These are phyloP conservation scores for Suillus spraguei DNA, from an alignment of 768 basidiomycete genomes.

Conservation along the genomic window DNA sequence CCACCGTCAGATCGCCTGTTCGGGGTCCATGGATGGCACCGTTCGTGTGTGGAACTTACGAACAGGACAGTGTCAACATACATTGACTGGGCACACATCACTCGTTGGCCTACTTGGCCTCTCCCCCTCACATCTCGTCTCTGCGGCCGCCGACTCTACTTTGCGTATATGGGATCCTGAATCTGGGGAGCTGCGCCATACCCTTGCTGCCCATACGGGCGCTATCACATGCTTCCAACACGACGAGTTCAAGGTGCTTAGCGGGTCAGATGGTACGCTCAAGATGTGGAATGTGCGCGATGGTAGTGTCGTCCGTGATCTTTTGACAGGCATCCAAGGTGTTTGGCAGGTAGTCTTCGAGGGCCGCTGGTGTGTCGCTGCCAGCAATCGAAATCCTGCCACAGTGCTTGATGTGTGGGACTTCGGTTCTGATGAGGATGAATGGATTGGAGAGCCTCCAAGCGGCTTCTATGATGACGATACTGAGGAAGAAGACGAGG, in stretches of 20 bases:
- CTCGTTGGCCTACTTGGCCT: slow-evolving; percentile 92
- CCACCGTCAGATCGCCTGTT: slow-evolving; percentile 86
- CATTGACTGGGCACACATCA: slow-evolving; percentile 89
- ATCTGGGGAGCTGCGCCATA: slow-evolving; percentile 76
- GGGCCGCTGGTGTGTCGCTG: slow-evolving; percentile 92
- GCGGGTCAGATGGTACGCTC: slow-evolving; percentile 92
- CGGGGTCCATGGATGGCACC: slow-evolving; percentile 97
- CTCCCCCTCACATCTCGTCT: slow-evolving; percentile 89
- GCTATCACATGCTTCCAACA: slow-evolving; percentile 99
- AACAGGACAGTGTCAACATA: slow-evolving; percentile 78
- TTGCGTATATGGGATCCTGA: slow-evolving; percentile 94
- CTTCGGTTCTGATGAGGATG: slow-evolving; percentile 75
- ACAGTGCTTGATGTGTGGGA: slow-evolving; percentile 92
- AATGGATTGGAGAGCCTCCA: slow-evolving; percentile 80
- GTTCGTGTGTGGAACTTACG: slow-evolving; percentile 93
- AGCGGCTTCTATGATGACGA: slow-evolving; percentile 75
- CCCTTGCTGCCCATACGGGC: slow-evolving; percentile 88
- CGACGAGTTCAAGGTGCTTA: slow-evolving; percentile 96
- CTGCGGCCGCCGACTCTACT: slow-evolving; percentile 95
- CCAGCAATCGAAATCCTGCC: slow-evolving; percentile 76
- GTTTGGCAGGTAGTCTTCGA: slow-evolving; percentile 99
- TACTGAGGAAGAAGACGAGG: slow-evolving; percentile 46
- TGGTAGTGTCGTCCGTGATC: slow-evolving; percentile 82
- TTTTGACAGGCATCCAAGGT: slow-evolving; percentile 88
- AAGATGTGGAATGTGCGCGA: slow-evolving; percentile 98